phyloP scores from a whole-genome alignment of 495 filamentous ascomycete genomes.

The Talaromyces borbonicus region DNA sequence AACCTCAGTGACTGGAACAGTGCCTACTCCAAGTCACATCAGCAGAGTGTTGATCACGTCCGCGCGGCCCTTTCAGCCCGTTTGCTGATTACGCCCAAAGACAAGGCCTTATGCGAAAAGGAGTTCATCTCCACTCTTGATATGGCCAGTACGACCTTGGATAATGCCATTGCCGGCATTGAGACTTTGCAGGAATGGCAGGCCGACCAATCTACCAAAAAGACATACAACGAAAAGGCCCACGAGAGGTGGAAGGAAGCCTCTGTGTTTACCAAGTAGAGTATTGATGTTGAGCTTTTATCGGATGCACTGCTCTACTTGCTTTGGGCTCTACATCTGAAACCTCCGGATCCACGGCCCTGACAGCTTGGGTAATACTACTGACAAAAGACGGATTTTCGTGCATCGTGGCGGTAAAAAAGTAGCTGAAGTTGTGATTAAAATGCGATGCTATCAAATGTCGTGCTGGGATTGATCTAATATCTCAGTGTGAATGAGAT shows the following conservation, averaged over 20 bases:
- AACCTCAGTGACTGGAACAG: conserved; percentile 60
- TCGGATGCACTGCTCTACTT: too few relatives aligned
- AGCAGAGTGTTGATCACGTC: conserved; percentile 51
- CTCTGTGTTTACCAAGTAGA: conserved; percentile 36
- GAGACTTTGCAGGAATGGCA: conserved; percentile 52
- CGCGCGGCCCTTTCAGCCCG: conserved; percentile 52
- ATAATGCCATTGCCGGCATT: conserved; percentile 51
- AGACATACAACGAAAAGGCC: conserved; percentile 55
- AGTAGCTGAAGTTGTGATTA: neutral
- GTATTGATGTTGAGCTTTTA: neutral
- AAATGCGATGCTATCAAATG: neutral
- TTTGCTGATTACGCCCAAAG: conserved; percentile 47
- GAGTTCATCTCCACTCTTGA: conserved; percentile 50
- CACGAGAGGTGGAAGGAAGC: conserved; percentile 63
- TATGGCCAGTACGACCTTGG: conserved; percentile 40
- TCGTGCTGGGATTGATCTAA: too few relatives aligned
- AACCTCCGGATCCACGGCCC: too few relatives aligned
- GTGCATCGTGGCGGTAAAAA: neutral
- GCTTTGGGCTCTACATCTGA: too few relatives aligned
- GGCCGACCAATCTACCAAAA: conserved; percentile 35
- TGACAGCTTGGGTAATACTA: too few relatives aligned
- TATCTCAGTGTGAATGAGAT: neutral
- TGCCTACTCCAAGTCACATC: conserved; percentile 52
- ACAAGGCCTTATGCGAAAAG: conserved; percentile 47
- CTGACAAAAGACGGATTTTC: neutral